These are phyloP conservation scores for Bromus sterilis DNA, from an alignment of 176 grass and related monocot genomes.

Conservation along the genomic window DNA sequence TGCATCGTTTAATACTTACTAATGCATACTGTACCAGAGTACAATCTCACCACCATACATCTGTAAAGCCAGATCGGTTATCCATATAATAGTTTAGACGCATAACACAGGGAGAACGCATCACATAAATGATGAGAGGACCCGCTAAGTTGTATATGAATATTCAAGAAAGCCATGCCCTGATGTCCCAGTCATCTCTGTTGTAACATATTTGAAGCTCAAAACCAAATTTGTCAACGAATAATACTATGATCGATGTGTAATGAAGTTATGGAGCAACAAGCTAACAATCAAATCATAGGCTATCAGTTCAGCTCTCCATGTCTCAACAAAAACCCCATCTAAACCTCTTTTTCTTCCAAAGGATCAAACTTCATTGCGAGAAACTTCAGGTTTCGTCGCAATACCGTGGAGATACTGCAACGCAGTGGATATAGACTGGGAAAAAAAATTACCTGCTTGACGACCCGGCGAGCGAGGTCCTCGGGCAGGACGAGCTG, in stretches of 20 bases:
- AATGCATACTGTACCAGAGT: neutral
- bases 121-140: neutral
- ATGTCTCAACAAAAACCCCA: neutral
- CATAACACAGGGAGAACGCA: neutral
- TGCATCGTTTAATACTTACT: neutral
- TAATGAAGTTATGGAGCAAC: neutral
- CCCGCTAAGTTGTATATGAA: neutral
- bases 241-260: neutral
- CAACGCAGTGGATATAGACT: neutral
- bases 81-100: neutral
- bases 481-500: conserved; percentile 42
- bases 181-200: neutral
- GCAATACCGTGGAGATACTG: neutral
- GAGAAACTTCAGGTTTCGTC: conserved; percentile 3
- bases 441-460: conserved; percentile 44
- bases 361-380: neutral
- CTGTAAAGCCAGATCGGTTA: neutral
- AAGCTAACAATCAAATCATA: neutral
- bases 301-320: neutral
- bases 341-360: neutral
- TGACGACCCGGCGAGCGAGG: conserved; percentile 61
- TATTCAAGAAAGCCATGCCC: neutral
- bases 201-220: neutral
- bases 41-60: neutral
- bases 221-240: neutral